Base-by-base conservation (phyloP, 257 asterid species). In the Penstemon eatonii region DNA sequence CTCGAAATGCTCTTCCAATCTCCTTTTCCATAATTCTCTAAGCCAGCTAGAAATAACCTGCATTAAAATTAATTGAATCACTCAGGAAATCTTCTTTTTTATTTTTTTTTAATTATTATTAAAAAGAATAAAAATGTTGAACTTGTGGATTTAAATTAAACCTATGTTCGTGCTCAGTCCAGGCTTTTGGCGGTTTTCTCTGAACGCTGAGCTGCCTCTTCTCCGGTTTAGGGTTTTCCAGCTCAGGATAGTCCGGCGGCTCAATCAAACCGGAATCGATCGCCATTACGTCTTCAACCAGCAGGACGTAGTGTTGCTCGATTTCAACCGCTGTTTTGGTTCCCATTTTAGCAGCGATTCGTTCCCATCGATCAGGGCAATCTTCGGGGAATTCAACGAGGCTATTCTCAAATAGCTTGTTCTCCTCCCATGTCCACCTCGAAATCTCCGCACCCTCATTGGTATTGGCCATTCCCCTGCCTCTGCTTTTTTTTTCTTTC, bases 111-210 rank as follows among this genome's bases (percentile, higher is more conserved):
- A 9, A 64, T 15, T 15, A 15, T 15, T 15, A 15, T 15, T 15
- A 49, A 51, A 49, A 42, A 9, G 56, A 44, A 37, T 2, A 8
- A 39, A 25, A 9, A 18, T 25, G 33, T 49, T 12, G 4, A 13
- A n/a, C 5, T 12, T 9, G 7, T 11, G 3, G 12, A 54, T 2
- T 12, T 62, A 44, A 4, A 15, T 5, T 7, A 41, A 56, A 84
- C 90, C 82, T 80, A 10, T 84, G 90, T 33, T 84, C 90, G 0
- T 84, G 84, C 49, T 84, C 85, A 6, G 85, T 80, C 90, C 90
- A 84, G 4, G 90, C 78, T 33, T 73, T 75, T 41, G 85, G 84
- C 18, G 69, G 76, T 69, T 74, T 82, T 25, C 87, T 75, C 75
- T 68, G 79, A 4, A 56, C 70, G 51, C 5, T 75, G 9, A 12